These are phyloP conservation scores for Backusella parvicylindrica DNA, from an alignment of 192 early-diverging fungal genomes.

Conservation along the genomic window DNA sequence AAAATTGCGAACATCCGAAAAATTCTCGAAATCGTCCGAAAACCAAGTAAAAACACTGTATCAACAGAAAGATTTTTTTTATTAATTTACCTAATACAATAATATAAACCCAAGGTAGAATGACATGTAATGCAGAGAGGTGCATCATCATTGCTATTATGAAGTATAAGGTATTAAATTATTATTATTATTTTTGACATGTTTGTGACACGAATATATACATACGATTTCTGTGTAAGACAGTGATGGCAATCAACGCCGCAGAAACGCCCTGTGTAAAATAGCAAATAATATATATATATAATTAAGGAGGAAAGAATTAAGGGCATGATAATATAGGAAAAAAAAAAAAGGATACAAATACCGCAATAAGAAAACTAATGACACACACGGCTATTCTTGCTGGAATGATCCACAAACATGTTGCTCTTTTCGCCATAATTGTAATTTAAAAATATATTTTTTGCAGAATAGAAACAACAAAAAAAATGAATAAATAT, in stretches of 20 bases:
- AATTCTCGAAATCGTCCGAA: too few species aligned
- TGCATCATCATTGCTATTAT: conserved; percentile 32
- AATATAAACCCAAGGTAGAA: conserved; percentile 27
- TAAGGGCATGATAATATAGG: neutral
- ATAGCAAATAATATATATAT: too few species aligned
- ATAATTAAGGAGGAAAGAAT: neutral
- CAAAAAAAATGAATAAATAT: neutral
- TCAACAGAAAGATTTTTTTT: neutral
- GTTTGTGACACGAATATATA: neutral
- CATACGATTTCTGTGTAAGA: conserved; percentile 32
- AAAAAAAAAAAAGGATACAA: neutral
- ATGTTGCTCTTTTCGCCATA: conserved; percentile 12
- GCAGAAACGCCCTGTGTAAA: conserved; percentile 15
- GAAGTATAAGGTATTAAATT: neutral
- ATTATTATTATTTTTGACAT: neutral
- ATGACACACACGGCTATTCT: conserved; percentile 15
- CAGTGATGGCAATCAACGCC: conserved; percentile 14
- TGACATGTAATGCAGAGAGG: conserved; percentile 6
- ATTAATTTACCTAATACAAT: conserved; percentile 17
- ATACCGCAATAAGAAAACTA: conserved; percentile 12
- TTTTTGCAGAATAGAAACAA: too few species aligned
- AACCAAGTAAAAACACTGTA: conserved; percentile 2
- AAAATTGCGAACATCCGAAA: neutral
- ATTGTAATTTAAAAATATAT: neutral
- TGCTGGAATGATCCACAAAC: conserved; percentile 28